Evolutionary conservation across 306 rosid genomes (phyloP).

Genomic region (Vigna unguiculata): DNA sequence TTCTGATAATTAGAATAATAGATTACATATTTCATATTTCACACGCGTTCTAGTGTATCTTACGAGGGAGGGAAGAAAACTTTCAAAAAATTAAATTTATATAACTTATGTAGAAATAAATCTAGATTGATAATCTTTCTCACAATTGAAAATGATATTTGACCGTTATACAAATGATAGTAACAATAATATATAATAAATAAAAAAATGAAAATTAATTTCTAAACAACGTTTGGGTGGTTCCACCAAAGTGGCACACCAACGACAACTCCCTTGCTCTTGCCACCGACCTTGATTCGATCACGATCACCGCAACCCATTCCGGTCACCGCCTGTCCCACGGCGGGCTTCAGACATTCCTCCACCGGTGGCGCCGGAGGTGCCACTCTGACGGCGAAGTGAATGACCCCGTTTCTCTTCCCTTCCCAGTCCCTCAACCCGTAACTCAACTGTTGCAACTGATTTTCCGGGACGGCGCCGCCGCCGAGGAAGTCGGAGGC

Average conservation of each 20-base stretch:
- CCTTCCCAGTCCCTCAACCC: slow-evolving; percentile 62
- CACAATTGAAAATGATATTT: not conserved
- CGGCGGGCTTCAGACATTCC: not conserved
- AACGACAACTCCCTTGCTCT: not conserved
- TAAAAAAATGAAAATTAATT: not conserved
- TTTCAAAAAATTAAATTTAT: no score
- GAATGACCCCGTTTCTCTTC: slow-evolving; percentile 59
- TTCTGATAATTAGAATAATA: not conserved
- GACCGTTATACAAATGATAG: not conserved
- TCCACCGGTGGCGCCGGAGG: not conserved
- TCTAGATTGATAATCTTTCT: not conserved
- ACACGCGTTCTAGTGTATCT: no score
- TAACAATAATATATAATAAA: not conserved
- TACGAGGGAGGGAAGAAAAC: no score
- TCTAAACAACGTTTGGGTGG: slow-evolving; percentile 13
- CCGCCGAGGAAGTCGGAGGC: slow-evolving; percentile 44
- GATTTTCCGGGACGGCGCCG: slow-evolving; percentile 35
- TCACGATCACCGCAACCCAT: slow-evolving; percentile 2
- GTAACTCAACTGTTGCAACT: slow-evolving; percentile 58
- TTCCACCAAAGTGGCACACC: slow-evolving; percentile 45
- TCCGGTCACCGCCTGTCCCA: not conserved
- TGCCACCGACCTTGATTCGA: not conserved
- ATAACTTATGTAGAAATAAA: no score
- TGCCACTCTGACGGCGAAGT: slow-evolving; percentile 56
- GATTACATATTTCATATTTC: no score